phyloP scores from a whole-genome alignment of 108 stramenopile genomes.

The Fistulifera pelliculosa region DNA sequence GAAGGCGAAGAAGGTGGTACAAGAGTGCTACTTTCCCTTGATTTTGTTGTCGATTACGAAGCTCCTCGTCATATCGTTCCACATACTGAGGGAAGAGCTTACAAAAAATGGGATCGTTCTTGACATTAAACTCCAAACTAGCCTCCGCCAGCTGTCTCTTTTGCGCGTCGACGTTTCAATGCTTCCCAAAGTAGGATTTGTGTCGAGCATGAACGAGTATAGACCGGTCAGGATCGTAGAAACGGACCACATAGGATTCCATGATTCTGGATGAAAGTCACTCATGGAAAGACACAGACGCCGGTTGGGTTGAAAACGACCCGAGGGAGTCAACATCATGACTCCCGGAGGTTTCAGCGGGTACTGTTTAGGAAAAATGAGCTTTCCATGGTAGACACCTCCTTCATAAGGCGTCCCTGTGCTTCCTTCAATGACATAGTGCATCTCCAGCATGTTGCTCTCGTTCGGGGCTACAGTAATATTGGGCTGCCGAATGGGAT shows the following conservation, averaged over 20 bases:
- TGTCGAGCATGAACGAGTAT: constrained; percentile 94
- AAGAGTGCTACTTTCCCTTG: constrained; percentile 15
- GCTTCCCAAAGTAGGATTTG: constrained; percentile 77
- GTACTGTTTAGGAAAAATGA: constrained; percentile 82
- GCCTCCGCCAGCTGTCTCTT: constrained; percentile 67
- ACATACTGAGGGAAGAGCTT: constrained; percentile 76
- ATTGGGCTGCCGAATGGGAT: constrained; percentile 64
- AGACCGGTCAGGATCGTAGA: constrained; percentile 92
- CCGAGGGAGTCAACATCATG: constrained; percentile 89
- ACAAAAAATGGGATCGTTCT: constrained; percentile 48
- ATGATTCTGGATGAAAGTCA: constrained; percentile 86
- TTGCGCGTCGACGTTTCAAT: constrained; percentile 65
- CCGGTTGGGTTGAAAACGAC: constrained; percentile 79
- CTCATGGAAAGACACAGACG: constrained; percentile 89
- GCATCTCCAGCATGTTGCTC: constrained; percentile 86
- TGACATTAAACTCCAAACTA: constrained; percentile 81
- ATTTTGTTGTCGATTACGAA: constrained; percentile 12
- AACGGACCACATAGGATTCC: constrained; percentile 96
- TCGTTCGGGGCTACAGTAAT: constrained; percentile 67
- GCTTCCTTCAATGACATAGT: constrained; percentile 91
- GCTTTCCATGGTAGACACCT: constrained; percentile 71
- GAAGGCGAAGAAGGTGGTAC: too few species aligned
- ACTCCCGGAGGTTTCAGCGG: constrained; percentile 94
- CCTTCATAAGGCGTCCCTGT: constrained; percentile 70
- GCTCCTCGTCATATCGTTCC: constrained; percentile 47